A percentile compares a stretch with the other conserved stretches of the same genome.
Evolutionary conservation across 2,329 filamentous ascomycete genomes (phyloP).

Genomic region (Aureobasidium zeae): DNA sequence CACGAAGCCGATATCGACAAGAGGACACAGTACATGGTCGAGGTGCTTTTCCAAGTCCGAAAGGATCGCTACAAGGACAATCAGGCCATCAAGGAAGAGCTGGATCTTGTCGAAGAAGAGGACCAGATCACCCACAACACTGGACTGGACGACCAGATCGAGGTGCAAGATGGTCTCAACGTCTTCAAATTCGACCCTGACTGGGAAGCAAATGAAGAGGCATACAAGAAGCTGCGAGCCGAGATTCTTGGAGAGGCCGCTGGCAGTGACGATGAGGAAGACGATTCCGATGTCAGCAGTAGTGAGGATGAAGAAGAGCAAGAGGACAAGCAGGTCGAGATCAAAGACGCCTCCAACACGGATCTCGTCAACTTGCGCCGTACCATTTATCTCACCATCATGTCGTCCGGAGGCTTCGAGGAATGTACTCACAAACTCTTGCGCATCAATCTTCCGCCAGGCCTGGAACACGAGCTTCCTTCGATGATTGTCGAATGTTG

Average conservation of each 20-base stretch:
- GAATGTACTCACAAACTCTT: conserved; percentile 97
- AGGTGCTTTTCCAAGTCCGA: conserved; percentile 90
- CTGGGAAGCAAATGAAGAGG: conserved; percentile 83
- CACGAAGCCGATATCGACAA: conserved; percentile 97
- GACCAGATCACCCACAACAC: conserved; percentile 91
- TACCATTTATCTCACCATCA: conserved; percentile 95
- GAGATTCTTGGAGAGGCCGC: conserved; percentile 78
- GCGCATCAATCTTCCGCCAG: conserved; percentile 71
- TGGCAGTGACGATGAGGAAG: conserved; percentile 61
- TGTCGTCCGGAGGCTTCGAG: conserved; percentile 91
- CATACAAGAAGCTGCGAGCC: conserved; percentile 81
- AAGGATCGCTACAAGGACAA: conserved; percentile 97
- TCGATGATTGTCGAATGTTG: conserved; percentile 98
- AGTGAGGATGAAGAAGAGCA: conserved; percentile 55
- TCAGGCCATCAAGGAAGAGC: conserved; percentile 77
- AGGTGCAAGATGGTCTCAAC: conserved; percentile 79
- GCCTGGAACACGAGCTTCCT: conserved; percentile 80
- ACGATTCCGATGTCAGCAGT: conserved; percentile 48
- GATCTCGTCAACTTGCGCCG: conserved; percentile 87
- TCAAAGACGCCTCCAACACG: conserved; percentile 95
- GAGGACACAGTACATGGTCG: conserved; percentile 98
- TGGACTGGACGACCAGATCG: conserved; percentile 72
- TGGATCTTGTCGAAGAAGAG: conserved; percentile 93
- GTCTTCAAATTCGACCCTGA: conserved; percentile 90
- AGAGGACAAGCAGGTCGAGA: conserved; percentile 74